Conservation (phyloP, 495 filamentous ascomycete genomes). For the Neohortaea acidophila region DNA sequence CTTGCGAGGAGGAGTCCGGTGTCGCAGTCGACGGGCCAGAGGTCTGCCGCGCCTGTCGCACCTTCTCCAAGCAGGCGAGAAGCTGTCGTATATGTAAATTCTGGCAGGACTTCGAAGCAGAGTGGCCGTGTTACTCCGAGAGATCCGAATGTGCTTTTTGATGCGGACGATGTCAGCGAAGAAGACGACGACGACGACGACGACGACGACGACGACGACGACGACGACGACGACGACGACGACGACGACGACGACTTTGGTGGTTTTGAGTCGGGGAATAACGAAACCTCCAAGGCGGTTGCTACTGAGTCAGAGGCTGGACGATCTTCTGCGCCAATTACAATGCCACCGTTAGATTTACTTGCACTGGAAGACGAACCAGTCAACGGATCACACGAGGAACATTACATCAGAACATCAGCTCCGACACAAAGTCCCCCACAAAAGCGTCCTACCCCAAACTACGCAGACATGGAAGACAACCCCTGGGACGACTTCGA, state of each 20-base stretch:
- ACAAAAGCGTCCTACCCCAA: too few relatives aligned
- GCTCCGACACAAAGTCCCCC: too few relatives aligned
- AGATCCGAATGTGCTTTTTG: slow-evolving; percentile 27
- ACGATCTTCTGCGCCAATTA: too few relatives aligned
- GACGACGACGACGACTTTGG: slow-evolving; percentile 40
- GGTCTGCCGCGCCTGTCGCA: slow-evolving; percentile 1
- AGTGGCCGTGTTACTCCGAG: slow-evolving; percentile 10
- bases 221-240: not conserved
- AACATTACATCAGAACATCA: too few relatives aligned
- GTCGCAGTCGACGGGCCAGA: too few relatives aligned
- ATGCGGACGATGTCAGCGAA: slow-evolving; percentile 21
- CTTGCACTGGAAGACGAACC: slow-evolving; percentile 4
- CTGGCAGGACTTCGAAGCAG: too few relatives aligned
- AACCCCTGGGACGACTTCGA: slow-evolving; percentile 27
- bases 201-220: slow-evolving; percentile 41
- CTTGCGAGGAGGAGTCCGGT: not conserved
- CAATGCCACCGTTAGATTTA: slow-evolving; percentile 3
- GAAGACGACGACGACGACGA: slow-evolving; percentile 23
- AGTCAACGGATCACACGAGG: too few relatives aligned
- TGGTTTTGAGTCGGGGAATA: slow-evolving; percentile 33
- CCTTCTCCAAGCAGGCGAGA: too few relatives aligned
- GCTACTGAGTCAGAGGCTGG: not conserved
- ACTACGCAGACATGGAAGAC: slow-evolving; percentile 7
- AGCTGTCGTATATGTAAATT: too few relatives aligned
- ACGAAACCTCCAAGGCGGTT: not conserved